Conservation (phyloP, 345 rosid species). For the Adansonia digitata region DNA sequence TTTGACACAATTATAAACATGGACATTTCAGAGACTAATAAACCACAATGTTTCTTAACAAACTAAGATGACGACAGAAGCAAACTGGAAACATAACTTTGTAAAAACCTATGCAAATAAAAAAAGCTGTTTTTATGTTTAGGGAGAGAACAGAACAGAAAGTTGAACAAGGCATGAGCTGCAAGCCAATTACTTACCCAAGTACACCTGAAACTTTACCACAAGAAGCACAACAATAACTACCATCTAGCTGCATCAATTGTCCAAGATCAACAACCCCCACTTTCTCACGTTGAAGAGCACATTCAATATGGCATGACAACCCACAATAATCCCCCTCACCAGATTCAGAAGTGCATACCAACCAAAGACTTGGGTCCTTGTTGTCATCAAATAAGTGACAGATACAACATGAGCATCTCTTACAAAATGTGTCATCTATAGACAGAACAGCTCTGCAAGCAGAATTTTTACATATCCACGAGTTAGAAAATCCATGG, state of each 20-base stretch:
- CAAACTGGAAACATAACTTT: background rate
- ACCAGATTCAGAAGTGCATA: slow-evolving; percentile 52
- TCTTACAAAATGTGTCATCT: slow-evolving; percentile 80
- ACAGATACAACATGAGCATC: slow-evolving; percentile 97
- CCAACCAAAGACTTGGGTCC: slow-evolving; percentile 82
- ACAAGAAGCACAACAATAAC: slow-evolving; percentile 91
- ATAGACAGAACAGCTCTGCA: slow-evolving; percentile 56
- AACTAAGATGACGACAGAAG: background rate
- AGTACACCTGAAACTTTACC: slow-evolving; percentile 95
- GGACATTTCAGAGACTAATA: background rate
- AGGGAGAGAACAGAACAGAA: background rate
- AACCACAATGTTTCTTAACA: background rate
- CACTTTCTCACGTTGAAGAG: slow-evolving; percentile 69
- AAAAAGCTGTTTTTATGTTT: slow-evolving; percentile 4
- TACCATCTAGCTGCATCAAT: slow-evolving; percentile 78
- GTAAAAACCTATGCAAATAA: background rate
- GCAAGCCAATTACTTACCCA: slow-evolving; percentile 48
- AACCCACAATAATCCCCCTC: slow-evolving; percentile 72
- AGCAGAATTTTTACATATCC: slow-evolving; percentile 71
- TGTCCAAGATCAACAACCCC: slow-evolving; percentile 84
- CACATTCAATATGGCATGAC: slow-evolving; percentile 95
- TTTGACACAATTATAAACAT: background rate
- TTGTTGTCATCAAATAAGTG: slow-evolving; percentile 86
- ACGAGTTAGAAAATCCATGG: slow-evolving; percentile 43
- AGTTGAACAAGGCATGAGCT: background rate